A percentile compares a stretch with the other conserved stretches of the same genome.
phyloP scores from a whole-genome alignment of 805 yeast species.

The Pichia nanzhaoensis region DNA sequence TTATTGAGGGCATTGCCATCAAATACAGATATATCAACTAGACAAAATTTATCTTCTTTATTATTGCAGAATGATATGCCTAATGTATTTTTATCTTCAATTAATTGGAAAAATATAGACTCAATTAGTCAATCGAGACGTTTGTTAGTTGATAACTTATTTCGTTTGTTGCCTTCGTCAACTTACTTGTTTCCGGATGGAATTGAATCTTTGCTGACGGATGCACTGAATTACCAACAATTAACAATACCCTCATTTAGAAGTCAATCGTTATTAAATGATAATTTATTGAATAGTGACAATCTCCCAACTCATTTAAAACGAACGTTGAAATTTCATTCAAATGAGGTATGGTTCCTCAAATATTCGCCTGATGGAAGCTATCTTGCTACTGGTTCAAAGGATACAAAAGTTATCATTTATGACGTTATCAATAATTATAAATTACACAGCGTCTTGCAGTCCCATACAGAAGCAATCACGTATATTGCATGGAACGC shows the following conservation, averaged over 20 bases:
- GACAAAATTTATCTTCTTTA: conserved; percentile 8
- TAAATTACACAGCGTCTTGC: conserved; percentile 31
- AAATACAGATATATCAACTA: conserved; percentile 5
- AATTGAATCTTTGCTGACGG: conserved; percentile 42
- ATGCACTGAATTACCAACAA: conserved; percentile 45
- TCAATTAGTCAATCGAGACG: conserved; percentile 31
- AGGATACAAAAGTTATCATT: conserved; percentile 55
- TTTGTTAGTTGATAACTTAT: conserved; percentile 35
- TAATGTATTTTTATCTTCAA: conserved; percentile 4
- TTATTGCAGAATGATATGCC: conserved; percentile 3
- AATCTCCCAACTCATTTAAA: conserved; percentile 39
- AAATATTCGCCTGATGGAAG: conserved; percentile 73
- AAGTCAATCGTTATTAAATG: neutral
- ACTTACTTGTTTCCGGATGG: conserved; percentile 42
- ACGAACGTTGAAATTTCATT: conserved; percentile 44
- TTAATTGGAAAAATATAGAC: conserved; percentile 7
- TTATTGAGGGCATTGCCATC: conserved; percentile 6
- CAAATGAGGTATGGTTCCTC: conserved; percentile 79
- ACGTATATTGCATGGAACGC: conserved; percentile 72
- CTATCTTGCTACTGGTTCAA: conserved; percentile 69
- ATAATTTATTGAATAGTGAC: neutral
- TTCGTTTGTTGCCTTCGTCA: conserved; percentile 43
- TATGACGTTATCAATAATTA: conserved; percentile 55
- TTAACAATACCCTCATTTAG: conserved; percentile 19
- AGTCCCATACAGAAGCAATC: conserved; percentile 47